phyloP scores from a whole-genome alignment of 1,139 yeast species.

The Blastobotrys capitulatus region DNA sequence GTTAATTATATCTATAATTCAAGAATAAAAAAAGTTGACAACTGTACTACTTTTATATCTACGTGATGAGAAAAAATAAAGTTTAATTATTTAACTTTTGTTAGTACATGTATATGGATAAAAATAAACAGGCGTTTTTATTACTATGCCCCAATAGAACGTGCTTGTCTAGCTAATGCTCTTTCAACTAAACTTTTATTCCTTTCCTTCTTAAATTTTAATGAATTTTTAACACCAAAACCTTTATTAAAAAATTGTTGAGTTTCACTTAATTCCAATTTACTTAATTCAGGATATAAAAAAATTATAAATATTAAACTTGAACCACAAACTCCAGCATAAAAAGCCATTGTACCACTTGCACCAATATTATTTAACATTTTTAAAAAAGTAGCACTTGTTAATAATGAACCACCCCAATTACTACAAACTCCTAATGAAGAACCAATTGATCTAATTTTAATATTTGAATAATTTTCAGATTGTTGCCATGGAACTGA shows the following conservation, averaged over 20 bases:
- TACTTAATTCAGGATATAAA: slow-evolving; percentile 89
- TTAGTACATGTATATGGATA: too few species aligned
- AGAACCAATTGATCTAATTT: slow-evolving; percentile 87
- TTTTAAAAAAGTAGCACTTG: slow-evolving; percentile 86
- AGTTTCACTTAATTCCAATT: slow-evolving; percentile 86
- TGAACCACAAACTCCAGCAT: slow-evolving; percentile 71
- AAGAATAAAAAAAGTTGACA: too few species aligned
- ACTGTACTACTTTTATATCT: too few species aligned
- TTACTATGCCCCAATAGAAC: too few species aligned
- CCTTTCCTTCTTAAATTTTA: slow-evolving; percentile 18
- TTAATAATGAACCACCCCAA: slow-evolving; percentile 92
- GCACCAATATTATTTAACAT: slow-evolving; percentile 93
- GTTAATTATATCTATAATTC: not conserved
- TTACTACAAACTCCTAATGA: slow-evolving; percentile 90
- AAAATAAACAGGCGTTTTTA: too few species aligned
- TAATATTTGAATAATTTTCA: slow-evolving; percentile 78
- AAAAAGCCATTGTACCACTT: slow-evolving; percentile 86
- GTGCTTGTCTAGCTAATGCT: too few species aligned
- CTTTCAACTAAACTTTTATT: too few species aligned
- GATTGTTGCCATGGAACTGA: slow-evolving; percentile 98
- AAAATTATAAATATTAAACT: slow-evolving; percentile 70
- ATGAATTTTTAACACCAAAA: slow-evolving; percentile 69
- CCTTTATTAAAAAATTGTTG: slow-evolving; percentile 75
- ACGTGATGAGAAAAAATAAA: too few species aligned
- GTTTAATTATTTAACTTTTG: too few species aligned